phyloP scores from a whole-genome alignment of 129 eudicot genomes.

The Solidago caesia region DNA sequence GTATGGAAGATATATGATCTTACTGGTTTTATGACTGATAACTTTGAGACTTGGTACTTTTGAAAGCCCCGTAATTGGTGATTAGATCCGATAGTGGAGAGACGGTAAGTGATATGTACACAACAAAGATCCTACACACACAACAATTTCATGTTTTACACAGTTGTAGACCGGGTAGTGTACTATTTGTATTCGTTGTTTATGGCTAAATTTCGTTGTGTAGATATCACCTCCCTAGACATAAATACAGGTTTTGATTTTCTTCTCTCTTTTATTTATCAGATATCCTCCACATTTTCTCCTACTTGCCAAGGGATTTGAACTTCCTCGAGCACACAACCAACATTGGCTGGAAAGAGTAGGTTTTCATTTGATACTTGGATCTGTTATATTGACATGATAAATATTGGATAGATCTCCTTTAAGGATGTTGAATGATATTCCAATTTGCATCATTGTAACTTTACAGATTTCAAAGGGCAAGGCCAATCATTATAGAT shows the following conservation, averaged over 20 bases:
- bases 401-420: neutral
- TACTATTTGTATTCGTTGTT: too few species aligned
- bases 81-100: too few species aligned
- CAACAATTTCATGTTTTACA: too few species aligned
- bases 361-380: constrained; percentile 36
- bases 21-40: too few species aligned
- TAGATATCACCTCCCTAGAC: too few species aligned
- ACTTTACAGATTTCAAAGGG: constrained; percentile 70
- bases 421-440: neutral
- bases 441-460: neutral
- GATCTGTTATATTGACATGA: constrained; percentile 8
- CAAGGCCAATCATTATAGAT: constrained; percentile 83
- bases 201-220: too few species aligned
- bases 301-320: constrained; percentile 89
- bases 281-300: constrained; percentile 93
- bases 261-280: constrained; percentile 27
- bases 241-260: neutral
- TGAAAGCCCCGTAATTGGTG: too few species aligned
- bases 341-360: constrained; percentile 98
- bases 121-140: too few species aligned
- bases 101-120: too few species aligned
- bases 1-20: too few species aligned
- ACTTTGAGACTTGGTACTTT: too few species aligned
- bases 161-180: too few species aligned
- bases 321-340: constrained; percentile 97